These are phyloP conservation scores for Cinnamomum chago DNA, from an alignment of 164 flowering plant species.

Conservation along the genomic window DNA sequence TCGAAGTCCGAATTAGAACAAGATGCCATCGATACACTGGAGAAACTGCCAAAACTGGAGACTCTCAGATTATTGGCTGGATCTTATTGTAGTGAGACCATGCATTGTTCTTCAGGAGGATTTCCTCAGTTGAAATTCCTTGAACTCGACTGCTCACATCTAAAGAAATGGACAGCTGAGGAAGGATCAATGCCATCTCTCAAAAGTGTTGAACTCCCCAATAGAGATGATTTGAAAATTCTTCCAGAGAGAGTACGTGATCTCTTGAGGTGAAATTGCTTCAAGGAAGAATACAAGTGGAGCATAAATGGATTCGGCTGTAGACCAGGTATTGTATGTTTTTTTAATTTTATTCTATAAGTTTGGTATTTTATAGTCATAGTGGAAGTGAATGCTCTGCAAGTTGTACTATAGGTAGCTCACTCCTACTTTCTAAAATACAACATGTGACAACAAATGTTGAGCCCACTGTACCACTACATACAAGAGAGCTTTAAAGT, in stretches of 20 bases:
- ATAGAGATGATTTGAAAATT: not conserved
- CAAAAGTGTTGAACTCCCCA: not conserved
- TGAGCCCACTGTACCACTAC: no score
- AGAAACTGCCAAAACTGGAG: conserved; percentile 20
- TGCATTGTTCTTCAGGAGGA: conserved; percentile 20
- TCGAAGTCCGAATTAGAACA: not conserved
- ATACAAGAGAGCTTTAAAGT: no score
- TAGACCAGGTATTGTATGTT: no score
- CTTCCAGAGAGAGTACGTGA: conserved; percentile 26
- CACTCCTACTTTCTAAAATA: no score
- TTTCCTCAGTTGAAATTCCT: conserved; percentile 22
- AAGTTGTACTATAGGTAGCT: no score
- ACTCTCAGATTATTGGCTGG: not conserved
- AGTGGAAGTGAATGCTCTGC: no score
- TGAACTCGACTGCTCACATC: not conserved
- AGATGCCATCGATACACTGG: conserved; percentile 20
- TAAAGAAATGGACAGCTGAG: conserved; percentile 24
- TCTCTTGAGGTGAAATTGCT: not conserved
- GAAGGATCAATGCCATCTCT: conserved; percentile 27
- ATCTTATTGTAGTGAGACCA: conserved; percentile 11
- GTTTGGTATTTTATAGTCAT: no score
- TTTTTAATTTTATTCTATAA: no score
- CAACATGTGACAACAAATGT: no score
- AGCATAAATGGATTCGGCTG: no score
- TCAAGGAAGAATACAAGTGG: no score